Evolutionary conservation across 371 early-diverging fungal genomes (phyloP).

Genomic region (Amoeboaphelidium occidentale): DNA sequence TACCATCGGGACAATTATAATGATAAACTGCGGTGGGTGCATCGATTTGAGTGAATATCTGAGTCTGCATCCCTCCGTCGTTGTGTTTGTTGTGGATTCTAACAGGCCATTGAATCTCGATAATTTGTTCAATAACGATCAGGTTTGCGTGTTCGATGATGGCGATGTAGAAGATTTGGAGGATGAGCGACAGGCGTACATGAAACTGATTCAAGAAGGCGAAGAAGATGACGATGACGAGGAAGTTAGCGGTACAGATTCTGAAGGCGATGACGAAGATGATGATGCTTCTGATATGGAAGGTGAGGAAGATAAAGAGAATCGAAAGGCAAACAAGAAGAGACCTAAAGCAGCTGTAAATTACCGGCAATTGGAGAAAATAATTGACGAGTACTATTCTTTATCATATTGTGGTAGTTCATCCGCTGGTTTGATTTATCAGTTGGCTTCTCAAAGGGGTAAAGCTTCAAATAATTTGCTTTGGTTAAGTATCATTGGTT

Average conservation of each 20-base stretch:
- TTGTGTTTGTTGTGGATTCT: conserved; percentile 58
- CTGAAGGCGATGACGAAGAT: conserved; percentile 1
- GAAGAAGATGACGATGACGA: conserved; percentile 8
- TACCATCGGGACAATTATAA: too few relatives aligned
- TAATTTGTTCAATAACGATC: conserved; percentile 25
- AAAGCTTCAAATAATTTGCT: conserved; percentile 8
- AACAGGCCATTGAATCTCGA: conserved; percentile 61
- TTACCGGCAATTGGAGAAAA: too few relatives aligned
- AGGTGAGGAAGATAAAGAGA: not conserved
- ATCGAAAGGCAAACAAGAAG: not conserved
- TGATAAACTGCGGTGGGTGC: conserved; percentile 67
- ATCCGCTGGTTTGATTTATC: conserved; percentile 10
- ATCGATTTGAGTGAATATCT: conserved; percentile 42
- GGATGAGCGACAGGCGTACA: conserved; percentile 29
- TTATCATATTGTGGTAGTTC: conserved; percentile 15
- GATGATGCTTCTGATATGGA: conserved; percentile 1
- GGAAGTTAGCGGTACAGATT: not conserved
- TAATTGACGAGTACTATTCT: conserved; percentile 15
- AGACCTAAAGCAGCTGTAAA: too few relatives aligned
- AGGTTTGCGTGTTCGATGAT: conserved; percentile 40
- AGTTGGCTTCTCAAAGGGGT: conserved; percentile 12
- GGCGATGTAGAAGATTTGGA: conserved; percentile 36
- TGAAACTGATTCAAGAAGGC: conserved; percentile 7
- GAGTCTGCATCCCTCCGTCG: conserved; percentile 10
- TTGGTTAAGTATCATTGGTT: too few relatives aligned